Evolutionary conservation across 306 rosid species (phyloP).

Genomic region (Vigna trinervia): DNA sequence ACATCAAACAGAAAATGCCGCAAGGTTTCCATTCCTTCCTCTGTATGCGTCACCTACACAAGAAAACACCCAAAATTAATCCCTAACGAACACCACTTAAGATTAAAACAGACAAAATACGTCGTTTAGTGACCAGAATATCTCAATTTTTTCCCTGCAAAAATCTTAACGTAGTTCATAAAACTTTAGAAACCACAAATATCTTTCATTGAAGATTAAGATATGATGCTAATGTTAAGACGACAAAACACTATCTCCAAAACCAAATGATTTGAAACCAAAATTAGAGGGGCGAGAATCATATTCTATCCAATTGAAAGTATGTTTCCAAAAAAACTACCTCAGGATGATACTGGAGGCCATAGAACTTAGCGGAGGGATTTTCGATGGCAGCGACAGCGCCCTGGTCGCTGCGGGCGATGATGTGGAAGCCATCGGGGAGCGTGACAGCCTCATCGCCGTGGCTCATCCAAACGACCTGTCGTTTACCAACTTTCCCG

Average conservation of each 20-base stretch:
- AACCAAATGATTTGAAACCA: no score
- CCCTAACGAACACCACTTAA: not conserved
- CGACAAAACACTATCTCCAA: no score
- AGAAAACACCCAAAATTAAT: not conserved
- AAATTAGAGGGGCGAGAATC: no score
- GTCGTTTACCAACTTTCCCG: constrained; percentile 55
- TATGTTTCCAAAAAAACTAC: constrained; percentile 26
- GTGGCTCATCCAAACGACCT: constrained; percentile 97
- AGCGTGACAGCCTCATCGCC: constrained; percentile 79
- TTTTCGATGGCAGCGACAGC: constrained; percentile 74
- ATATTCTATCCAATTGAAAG: no score
- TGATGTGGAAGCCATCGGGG: constrained; percentile 75
- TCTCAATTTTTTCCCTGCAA: not conserved
- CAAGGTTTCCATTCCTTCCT: constrained; percentile 85
- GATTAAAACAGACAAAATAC: not conserved
- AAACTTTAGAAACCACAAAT: not conserved
- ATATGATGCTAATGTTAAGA: no score
- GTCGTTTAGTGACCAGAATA: not conserved
- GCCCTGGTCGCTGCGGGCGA: constrained; percentile 86
- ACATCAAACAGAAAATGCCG: constrained; percentile 74
- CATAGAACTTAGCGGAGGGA: constrained; percentile 63
- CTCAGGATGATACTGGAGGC: constrained; percentile 98
- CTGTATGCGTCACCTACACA: constrained; percentile 88
- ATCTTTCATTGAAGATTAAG: not conserved
- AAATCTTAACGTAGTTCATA: not conserved